Evolutionary conservation across 2,329 filamentous ascomycete species (phyloP).

Genomic region (Trichoderma sp.): DNA sequence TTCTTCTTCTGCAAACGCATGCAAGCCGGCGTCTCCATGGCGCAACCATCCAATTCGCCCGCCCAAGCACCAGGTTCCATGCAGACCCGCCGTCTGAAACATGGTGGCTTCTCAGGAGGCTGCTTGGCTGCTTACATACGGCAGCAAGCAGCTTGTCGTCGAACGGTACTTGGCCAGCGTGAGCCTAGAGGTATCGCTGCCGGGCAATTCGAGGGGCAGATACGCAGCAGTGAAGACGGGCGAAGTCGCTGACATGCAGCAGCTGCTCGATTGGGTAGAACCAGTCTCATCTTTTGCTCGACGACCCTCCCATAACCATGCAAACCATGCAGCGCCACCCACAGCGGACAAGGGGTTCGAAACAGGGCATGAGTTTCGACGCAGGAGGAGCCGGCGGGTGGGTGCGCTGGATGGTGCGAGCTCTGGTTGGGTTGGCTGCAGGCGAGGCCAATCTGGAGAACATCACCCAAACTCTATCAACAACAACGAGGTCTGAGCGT

Average conservation of each 20-base stretch:
- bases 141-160: neutral
- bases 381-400: neutral
- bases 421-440: neutral
- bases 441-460: neutral
- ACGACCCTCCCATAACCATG: conserved; percentile 22
- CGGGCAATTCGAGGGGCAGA: neutral
- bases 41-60: conserved; percentile 8
- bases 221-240: conserved; percentile 8
- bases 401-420: neutral
- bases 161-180: neutral
- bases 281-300: conserved; percentile 5
- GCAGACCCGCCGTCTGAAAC: conserved; percentile 23
- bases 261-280: conserved; percentile 6
- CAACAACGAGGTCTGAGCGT: neutral
- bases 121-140: conserved; percentile 24
- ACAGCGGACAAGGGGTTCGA: neutral
- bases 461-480: neutral
- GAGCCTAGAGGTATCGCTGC: conserved; percentile 4
- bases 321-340: conserved; percentile 19
- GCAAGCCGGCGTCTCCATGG: conserved; percentile 25
- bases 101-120: conserved; percentile 17
- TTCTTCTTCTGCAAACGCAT: conserved; percentile 24
- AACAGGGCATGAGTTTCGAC: conserved; percentile 23
- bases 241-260: conserved; percentile 25
- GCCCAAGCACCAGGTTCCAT: conserved; percentile 10